Conservation (phyloP, 2,329 filamentous ascomycete species). For the Cladophialophora exuberans region DNA sequence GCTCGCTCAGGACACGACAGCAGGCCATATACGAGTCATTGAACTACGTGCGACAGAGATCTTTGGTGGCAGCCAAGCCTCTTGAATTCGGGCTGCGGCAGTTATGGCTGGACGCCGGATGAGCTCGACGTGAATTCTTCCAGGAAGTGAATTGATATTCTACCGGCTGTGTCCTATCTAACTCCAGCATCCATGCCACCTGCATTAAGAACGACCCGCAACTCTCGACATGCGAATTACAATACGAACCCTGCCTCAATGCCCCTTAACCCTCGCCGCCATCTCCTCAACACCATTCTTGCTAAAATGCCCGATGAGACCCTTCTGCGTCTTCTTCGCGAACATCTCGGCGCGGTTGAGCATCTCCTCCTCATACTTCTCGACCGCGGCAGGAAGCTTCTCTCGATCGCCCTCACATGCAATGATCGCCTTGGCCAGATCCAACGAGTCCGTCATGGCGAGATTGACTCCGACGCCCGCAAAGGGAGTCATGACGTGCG, state of each 20-base stretch:
- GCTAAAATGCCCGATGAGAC: constrained; percentile 24
- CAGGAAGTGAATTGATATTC: too few relatives aligned
- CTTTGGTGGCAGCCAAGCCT: constrained; percentile 10
- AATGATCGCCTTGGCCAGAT: constrained; percentile 31
- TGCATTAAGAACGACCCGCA: too few relatives aligned
- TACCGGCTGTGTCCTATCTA: too few relatives aligned
- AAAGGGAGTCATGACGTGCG: constrained; percentile 30
- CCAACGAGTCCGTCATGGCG: constrained; percentile 28
- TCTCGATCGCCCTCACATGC: constrained; percentile 14
- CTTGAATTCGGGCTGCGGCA: constrained; percentile 14
- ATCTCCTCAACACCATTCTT: constrained; percentile 19
- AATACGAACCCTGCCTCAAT: too few relatives aligned
- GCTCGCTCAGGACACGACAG: not conserved
- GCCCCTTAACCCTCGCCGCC: constrained; percentile 9
- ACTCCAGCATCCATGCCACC: too few relatives aligned
- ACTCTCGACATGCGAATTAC: too few relatives aligned
- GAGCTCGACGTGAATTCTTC: not conserved
- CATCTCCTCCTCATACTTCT: constrained; percentile 34
- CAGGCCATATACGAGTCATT: not conserved
- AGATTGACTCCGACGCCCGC: constrained; percentile 30
- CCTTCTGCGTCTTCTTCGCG: constrained; percentile 19
- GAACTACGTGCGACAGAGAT: constrained; percentile 3
- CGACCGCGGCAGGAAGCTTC: constrained; percentile 29
- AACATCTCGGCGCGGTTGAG: constrained; percentile 27
- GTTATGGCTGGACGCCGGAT: constrained; percentile 3